A percentile compares a stretch with the other conserved stretches of the same genome.
These are phyloP conservation scores for Pelargonium myrrhifolium DNA, from an alignment of 441 rosid species.

Conservation along the genomic window DNA sequence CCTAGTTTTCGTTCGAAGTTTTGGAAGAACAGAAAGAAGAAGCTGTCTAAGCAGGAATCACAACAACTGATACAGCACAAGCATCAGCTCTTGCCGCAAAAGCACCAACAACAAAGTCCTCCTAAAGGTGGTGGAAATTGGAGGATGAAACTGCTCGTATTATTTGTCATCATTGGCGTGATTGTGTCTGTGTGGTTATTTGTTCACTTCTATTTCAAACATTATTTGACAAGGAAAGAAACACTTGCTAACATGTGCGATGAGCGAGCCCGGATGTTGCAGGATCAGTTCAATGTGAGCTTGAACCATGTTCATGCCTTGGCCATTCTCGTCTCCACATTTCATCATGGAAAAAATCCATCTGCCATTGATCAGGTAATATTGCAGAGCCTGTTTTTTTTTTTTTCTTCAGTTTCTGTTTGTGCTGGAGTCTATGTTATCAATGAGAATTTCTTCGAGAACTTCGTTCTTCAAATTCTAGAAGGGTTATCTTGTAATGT, in stretches of 20 bases:
- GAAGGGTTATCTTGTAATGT: neutral
- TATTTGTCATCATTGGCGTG: conserved; percentile 49
- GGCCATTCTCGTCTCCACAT: conserved; percentile 91
- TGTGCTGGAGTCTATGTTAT: neutral
- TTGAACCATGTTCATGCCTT: conserved; percentile 95
- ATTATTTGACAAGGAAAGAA: conserved; percentile 43
- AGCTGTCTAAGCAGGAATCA: conserved; percentile 29
- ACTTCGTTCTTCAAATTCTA: too few species aligned
- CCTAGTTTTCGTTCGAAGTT: conserved; percentile 30
- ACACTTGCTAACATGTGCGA: conserved; percentile 89
- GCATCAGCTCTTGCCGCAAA: conserved; percentile 25
- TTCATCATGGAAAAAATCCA: conserved; percentile 91
- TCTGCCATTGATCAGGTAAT: conserved; percentile 95
- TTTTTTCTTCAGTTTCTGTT: neutral
- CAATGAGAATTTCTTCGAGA: too few species aligned
- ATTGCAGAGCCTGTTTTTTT: conserved; percentile 1
- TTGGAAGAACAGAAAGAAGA: conserved; percentile 28
- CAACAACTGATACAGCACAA: conserved; percentile 12
- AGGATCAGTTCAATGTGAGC: conserved; percentile 99
- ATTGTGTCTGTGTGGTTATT: conserved; percentile 56
- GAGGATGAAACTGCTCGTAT: conserved; percentile 57
- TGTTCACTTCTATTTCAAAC: conserved; percentile 39
- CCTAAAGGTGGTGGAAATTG: conserved; percentile 58
- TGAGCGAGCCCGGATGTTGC: conserved; percentile 91
- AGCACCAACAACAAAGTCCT: conserved; percentile 49